These are phyloP conservation scores for Termitomyces sp. DNA, from an alignment of 768 basidiomycete genomes.

Conservation along the genomic window DNA sequence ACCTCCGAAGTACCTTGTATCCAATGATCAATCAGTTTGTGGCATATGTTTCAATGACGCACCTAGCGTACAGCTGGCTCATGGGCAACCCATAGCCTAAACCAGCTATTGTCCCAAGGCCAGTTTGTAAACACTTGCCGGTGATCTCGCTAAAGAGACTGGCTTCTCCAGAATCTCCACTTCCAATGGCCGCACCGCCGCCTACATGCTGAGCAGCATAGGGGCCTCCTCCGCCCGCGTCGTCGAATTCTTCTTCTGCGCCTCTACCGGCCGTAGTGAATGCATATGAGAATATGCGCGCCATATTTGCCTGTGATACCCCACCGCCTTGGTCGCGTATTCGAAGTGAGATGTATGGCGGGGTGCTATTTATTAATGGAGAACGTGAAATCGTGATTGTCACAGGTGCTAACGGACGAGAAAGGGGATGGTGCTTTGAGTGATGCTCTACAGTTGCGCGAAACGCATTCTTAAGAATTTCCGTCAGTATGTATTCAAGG, in stretches of 20 bases:
- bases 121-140: conserved; percentile 69
- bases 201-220: conserved; percentile 79
- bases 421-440: conserved; percentile 32
- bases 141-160: conserved; percentile 77
- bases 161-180: conserved; percentile 34
- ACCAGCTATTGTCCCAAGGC: conserved; percentile 87
- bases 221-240: conserved; percentile 57
- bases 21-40: background rate
- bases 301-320: conserved; percentile 67
- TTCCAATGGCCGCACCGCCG: conserved; percentile 57
- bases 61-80: conserved; percentile 70
- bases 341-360: conserved; percentile 65
- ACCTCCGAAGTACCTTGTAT: conserved; percentile 74
- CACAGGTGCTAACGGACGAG: conserved; percentile 51
- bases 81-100: conserved; percentile 84
- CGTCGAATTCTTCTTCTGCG: conserved; percentile 27
- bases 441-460: conserved; percentile 84
- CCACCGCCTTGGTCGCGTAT: conserved; percentile 87
- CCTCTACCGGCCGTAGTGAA: conserved; percentile 77
- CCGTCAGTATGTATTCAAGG: conserved; percentile 87
- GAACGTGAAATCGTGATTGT: conserved; percentile 66
- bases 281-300: conserved; percentile 84
- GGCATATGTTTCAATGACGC: conserved; percentile 10
- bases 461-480: conserved; percentile 88
- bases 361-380: conserved; percentile 23